phyloP scores from a whole-genome alignment of 305 asterid species.

The Fraxinus greggii region DNA sequence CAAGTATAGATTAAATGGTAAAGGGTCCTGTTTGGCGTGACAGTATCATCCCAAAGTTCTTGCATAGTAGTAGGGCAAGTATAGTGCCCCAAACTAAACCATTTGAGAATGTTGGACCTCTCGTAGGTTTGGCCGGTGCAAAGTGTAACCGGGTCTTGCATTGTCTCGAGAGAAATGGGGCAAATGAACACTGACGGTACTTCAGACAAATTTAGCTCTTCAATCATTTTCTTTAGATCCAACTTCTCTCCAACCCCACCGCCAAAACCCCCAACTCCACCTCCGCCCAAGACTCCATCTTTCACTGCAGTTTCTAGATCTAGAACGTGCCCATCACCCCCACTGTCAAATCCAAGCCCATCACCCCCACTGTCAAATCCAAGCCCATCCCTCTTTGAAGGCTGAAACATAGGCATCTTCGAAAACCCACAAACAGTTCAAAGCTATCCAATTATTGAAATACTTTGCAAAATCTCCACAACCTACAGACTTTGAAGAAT shows the following conservation, averaged over 20 bases:
- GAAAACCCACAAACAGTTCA: constrained; percentile 2
- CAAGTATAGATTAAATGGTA: constrained; percentile 46
- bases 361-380: constrained; percentile 45
- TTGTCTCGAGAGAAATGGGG: constrained; percentile 64
- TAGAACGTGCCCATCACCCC: constrained; percentile 44
- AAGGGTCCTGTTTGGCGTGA: constrained; percentile 54
- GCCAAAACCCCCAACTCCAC: constrained; percentile 27
- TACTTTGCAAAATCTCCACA: constrained; percentile 13
- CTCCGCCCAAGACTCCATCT: constrained; percentile 52
- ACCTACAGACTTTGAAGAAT: not conserved
- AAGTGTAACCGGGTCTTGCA: constrained; percentile 67
- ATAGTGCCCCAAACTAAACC: constrained; percentile 57
- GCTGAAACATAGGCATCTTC: constrained; percentile 60
- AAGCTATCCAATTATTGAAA: constrained; percentile 4
- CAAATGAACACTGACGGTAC: constrained; percentile 59
- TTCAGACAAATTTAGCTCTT: constrained; percentile 46
- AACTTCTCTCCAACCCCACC: constrained; percentile 41
- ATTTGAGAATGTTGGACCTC: constrained; percentile 56
- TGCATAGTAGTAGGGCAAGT: constrained; percentile 73
- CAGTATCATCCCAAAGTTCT: constrained; percentile 54
- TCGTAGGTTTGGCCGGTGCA: constrained; percentile 71
- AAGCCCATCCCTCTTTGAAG: constrained; percentile 37
- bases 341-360: constrained; percentile 41
- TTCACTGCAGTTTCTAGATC: constrained; percentile 49
- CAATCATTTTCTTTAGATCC: constrained; percentile 58